Base-by-base conservation (phyloP, 306 rosid species). In the Sicyos edulis region DNA sequence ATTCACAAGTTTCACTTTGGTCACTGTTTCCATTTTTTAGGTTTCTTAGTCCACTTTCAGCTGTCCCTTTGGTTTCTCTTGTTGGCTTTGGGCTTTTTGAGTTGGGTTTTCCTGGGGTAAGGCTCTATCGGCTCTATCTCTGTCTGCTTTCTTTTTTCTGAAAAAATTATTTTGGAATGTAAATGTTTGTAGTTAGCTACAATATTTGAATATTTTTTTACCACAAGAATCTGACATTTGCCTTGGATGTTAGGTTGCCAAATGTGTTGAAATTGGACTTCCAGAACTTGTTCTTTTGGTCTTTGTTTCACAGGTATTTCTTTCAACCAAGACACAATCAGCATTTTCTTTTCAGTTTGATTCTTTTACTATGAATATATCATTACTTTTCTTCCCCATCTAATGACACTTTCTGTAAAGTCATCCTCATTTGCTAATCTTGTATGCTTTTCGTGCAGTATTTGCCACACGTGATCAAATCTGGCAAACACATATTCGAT, bases 51-150 rank as follows among this genome's bases (percentile, higher is more conserved):
- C 29, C 29, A 26, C 29, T 26, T 26, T 26, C 29, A 26, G 29
- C 29, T 26, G 29, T 26, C 2, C 29, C 29, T 26, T 26, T 26
- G 29, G 29, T 26, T 26, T 83, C 79, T 74, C 90, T 95, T 26
- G 95, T 81, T 80, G 99, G 99, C 74, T 95, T 91, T 82, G 99
- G 99, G 78, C 95, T 95, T 72, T 95, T 87, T 2, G 96, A 87
- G 83, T 80, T 95, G 49, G 99, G 99, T 77, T 95, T 95, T 77
- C 99, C 99, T 11, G 96, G 92, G 86, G 99, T 95, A 80, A 80
- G 92, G 1, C 49, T 16, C 21, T 52, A 2, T 5, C 10, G 5
- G 7, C 7, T 16, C n/a, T n/a, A n/a, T 26, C 49, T 16, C 21
- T 52, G 2, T 5, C 10, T 16, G 7, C 7, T 16, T 52, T 7